These are phyloP conservation scores for Pezizomycotina sp. DNA, from an alignment of 2,329 filamentous ascomycete genomes.

Conservation along the genomic window DNA sequence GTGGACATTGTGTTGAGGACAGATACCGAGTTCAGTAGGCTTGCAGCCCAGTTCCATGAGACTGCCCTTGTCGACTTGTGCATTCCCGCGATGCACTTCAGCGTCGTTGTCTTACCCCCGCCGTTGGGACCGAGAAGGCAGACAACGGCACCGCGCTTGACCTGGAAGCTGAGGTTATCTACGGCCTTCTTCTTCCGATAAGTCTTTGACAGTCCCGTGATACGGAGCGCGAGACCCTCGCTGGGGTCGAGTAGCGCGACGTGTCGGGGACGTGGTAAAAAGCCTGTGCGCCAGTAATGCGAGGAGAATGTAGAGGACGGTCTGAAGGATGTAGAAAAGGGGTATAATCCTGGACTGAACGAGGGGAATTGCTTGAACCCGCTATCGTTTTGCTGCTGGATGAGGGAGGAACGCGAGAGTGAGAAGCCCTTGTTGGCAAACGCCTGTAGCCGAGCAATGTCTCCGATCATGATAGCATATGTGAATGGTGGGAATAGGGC, in stretches of 20 bases:
- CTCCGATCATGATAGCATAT: conserved; percentile 66
- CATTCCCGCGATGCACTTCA: conserved; percentile 74
- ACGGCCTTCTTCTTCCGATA: conserved; percentile 49
- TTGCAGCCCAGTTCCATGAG: conserved; percentile 37
- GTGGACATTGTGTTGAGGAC: conserved; percentile 72
- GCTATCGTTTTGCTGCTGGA: conserved; percentile 49
- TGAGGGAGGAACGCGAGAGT: conserved; percentile 44
- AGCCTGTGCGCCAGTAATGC: conserved; percentile 32
- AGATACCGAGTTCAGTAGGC: conserved; percentile 47
- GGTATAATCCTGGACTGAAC: conserved; percentile 32
- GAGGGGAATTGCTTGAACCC: conserved; percentile 53
- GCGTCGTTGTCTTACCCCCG: conserved; percentile 74
- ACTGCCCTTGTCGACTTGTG: conserved; percentile 55
- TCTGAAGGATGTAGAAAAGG: too few relatives aligned
- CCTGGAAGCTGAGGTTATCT: conserved; percentile 51
- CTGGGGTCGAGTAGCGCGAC: conserved; percentile 24
- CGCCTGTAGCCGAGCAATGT: conserved; percentile 61
- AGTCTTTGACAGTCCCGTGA: conserved; percentile 59
- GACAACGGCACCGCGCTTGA: conserved; percentile 64
- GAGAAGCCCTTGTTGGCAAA: conserved; percentile 30
- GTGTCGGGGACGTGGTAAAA: conserved; percentile 38
- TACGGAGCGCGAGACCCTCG: conserved; percentile 43
- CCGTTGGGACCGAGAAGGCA: conserved; percentile 79
- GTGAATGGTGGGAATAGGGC: conserved; percentile 75
- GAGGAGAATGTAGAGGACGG: too few relatives aligned